phyloP scores from a whole-genome alignment of 805 yeast species.

The Ogataea degrootiae region DNA sequence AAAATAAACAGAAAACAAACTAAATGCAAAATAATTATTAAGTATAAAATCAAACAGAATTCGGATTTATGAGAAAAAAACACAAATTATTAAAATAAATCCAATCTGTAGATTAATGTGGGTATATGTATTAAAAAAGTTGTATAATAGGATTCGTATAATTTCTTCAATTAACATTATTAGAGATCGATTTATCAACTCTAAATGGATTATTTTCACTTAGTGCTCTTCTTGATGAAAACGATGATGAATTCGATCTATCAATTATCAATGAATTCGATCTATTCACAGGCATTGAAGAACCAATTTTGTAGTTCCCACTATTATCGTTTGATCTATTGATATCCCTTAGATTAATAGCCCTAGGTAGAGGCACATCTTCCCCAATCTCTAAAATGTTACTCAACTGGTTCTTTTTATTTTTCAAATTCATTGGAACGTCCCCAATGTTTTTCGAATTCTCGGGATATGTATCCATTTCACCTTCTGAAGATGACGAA shows the following conservation, averaged over 20 bases:
- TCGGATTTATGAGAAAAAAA: too few relatives aligned
- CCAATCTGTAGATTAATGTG: too few relatives aligned
- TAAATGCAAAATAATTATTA: too few relatives aligned
- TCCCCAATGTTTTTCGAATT: neutral
- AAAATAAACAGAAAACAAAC: too few relatives aligned
- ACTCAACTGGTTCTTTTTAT: slow-evolving; percentile 10
- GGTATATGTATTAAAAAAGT: too few relatives aligned
- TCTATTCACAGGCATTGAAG: too few relatives aligned
- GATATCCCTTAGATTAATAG: neutral
- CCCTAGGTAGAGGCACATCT: slow-evolving; percentile 1
- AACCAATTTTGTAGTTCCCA: neutral
- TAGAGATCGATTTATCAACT: too few relatives aligned
- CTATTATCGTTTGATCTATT: neutral
- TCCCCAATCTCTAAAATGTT: slow-evolving; percentile 18
- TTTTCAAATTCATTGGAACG: neutral
- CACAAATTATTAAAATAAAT: too few relatives aligned
- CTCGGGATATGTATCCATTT: slow-evolving; percentile 4
- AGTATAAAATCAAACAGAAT: too few relatives aligned
- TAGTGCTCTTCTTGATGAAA: slow-evolving; percentile 3
- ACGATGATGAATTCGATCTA: slow-evolving; percentile 7
- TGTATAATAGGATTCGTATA: too few relatives aligned
- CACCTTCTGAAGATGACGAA: slow-evolving; percentile 12
- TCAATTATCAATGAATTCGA: neutral
- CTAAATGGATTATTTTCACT: slow-evolving; percentile 10
- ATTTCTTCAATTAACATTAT: too few relatives aligned